Evolutionary conservation across 2,329 filamentous ascomycete genomes (phyloP).

Genomic region (Alternaria triticina): DNA sequence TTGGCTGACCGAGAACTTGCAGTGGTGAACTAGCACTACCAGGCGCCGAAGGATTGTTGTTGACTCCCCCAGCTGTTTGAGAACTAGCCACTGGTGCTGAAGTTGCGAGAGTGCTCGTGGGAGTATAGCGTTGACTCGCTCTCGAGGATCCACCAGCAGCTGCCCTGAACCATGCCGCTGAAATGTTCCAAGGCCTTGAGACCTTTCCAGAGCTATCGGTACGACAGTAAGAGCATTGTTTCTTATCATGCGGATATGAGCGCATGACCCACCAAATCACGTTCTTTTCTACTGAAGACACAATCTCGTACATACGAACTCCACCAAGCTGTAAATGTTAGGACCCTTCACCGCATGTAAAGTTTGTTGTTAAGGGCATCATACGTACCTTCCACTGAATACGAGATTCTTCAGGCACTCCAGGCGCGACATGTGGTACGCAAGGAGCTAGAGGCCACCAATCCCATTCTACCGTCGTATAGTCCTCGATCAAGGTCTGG

Average conservation of each 20-base stretch:
- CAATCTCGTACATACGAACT: rapidly evolving
- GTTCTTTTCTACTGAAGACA: neutral
- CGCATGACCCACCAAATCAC: neutral
- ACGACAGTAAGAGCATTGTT: neutral
- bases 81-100: no score
- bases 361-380: no score
- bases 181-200: no score
- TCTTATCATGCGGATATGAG: rapidly evolving
- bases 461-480: neutral
- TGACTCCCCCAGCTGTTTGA: neutral
- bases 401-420: neutral
- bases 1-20: neutral
- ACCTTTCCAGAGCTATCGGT: rapidly evolving
- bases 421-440: neutral
- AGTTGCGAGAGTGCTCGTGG: rapidly evolving
- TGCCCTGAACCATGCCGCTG: no score
- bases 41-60: neutral
- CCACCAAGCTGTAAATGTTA: neutral
- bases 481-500: neutral
- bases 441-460: neutral
- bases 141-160: no score
- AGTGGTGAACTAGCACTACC: no score
- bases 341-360: no score
- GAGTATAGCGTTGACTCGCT: neutral
- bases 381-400: neutral